phyloP scores from a whole-genome alignment of 1,284 basidiomycete genomes.

The Rhizopogon hawkerae region DNA sequence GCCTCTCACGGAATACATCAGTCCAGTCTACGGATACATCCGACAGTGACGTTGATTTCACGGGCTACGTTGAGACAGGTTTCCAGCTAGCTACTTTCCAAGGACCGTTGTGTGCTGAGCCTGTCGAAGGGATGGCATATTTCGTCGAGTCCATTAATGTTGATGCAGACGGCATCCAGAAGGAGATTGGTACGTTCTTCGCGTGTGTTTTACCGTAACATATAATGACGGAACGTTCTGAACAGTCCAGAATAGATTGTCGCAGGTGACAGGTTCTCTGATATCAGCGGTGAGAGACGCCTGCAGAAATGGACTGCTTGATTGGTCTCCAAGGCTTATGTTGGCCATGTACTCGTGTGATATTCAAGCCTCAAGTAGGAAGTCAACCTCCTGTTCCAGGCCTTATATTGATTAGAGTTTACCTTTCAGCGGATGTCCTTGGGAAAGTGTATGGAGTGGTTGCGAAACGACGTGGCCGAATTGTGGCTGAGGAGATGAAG shows the following conservation, averaged over 20 bases:
- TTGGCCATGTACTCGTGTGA: constrained; percentile 99
- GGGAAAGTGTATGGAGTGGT: constrained; percentile 98
- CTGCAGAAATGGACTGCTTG: constrained; percentile 81
- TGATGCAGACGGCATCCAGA: constrained; percentile 51
- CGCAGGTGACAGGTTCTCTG: constrained; percentile 81
- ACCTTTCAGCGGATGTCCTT: constrained; percentile 76
- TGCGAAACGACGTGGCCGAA: constrained; percentile 81
- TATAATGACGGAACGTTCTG: constrained; percentile 10
- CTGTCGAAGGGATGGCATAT: constrained; percentile 89
- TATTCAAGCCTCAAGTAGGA: constrained; percentile 93
- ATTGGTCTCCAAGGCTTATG: constrained; percentile 97
- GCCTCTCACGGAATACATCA: constrained; percentile 35
- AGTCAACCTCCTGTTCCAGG: not conserved
- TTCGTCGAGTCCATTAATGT: constrained; percentile 76
- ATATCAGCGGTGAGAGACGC: constrained; percentile 87
- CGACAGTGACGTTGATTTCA: constrained; percentile 51
- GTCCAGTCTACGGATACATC: constrained; percentile 26
- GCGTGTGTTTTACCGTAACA: not conserved
- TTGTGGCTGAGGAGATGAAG: constrained; percentile 97
- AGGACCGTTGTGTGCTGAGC: constrained; percentile 93
- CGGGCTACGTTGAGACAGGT: constrained; percentile 81
- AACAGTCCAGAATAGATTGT: constrained; percentile 55
- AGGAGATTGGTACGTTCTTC: constrained; percentile 48
- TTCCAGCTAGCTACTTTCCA: constrained; percentile 94
- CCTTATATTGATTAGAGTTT: constrained; percentile 8